These are phyloP conservation scores for Neurospora sp. DNA, from an alignment of 495 filamentous ascomycete species.

Conservation along the genomic window DNA sequence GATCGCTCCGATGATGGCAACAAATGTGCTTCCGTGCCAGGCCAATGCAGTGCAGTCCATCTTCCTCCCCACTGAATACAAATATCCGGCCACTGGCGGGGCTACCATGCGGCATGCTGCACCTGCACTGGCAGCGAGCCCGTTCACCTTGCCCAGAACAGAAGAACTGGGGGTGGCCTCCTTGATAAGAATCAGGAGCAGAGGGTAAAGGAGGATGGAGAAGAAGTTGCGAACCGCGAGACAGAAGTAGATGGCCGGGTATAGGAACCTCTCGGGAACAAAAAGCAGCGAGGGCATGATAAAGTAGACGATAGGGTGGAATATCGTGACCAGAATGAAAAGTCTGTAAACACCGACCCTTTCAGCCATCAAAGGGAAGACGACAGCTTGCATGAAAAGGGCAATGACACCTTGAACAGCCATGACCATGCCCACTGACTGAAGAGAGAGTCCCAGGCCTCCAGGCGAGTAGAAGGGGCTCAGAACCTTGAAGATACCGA, in stretches of 20 bases:
- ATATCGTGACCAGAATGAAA: constrained; percentile 59
- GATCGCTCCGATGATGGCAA: constrained; percentile 56
- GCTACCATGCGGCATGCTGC: constrained; percentile 68
- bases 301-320: constrained; percentile 69
- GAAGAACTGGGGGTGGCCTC: constrained; percentile 61
- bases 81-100: constrained; percentile 62
- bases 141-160: constrained; percentile 69
- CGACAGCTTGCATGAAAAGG: constrained; percentile 63
- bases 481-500: constrained; percentile 13
- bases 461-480: constrained; percentile 53
- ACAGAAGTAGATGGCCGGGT: constrained; percentile 62
- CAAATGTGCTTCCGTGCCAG: constrained; percentile 66
- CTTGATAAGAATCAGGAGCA: constrained; percentile 75
- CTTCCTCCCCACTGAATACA: constrained; percentile 58
- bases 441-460: constrained; percentile 62
- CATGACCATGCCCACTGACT: constrained; percentile 69
- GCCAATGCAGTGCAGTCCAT: constrained; percentile 64
- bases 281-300: constrained; percentile 61
- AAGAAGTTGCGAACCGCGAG: constrained; percentile 64
- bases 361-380: constrained; percentile 64
- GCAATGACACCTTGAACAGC: constrained; percentile 70
- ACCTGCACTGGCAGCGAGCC: constrained; percentile 67
- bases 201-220: constrained; percentile 66
- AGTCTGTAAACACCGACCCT: constrained; percentile 64
- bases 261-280: constrained; percentile 47